Evolutionary conservation across 371 early-diverging fungal species (phyloP).

Genomic region (Mucor piriformis): DNA sequence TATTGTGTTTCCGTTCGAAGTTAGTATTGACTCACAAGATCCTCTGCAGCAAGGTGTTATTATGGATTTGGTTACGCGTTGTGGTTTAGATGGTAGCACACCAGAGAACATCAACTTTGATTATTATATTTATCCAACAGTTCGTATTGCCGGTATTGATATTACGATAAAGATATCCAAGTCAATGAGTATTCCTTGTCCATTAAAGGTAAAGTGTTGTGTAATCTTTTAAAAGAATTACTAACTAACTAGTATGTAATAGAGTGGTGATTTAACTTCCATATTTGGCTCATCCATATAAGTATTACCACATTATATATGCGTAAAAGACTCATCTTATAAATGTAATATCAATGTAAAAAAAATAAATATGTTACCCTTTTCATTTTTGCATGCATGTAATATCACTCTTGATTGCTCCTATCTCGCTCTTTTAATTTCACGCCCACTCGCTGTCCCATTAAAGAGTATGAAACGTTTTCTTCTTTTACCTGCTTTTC

Average conservation of each 20-base stretch:
- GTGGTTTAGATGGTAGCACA: conserved; percentile 45
- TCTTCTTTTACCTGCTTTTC: neutral
- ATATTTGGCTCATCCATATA: neutral
- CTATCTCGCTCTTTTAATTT: too few relatives aligned
- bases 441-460: neutral
- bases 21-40: conserved; percentile 37
- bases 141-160: conserved; percentile 45
- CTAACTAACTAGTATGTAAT: neutral
- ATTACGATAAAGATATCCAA: conserved; percentile 46
- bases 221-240: neutral
- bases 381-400: too few relatives aligned
- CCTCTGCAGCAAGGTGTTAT: conserved; percentile 44
- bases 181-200: conserved; percentile 38
- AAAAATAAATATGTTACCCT: too few relatives aligned
- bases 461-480: neutral
- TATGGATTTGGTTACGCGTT: conserved; percentile 48
- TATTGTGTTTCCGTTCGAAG: conserved; percentile 52
- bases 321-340: too few relatives aligned
- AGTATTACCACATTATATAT: too few relatives aligned
- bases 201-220: conserved; percentile 12
- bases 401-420: too few relatives aligned
- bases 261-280: conserved; percentile 5
- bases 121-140: conserved; percentile 52
- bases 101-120: conserved; percentile 41
- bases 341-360: too few relatives aligned